Base-by-base conservation (phyloP, 768 basidiomycete genomes). In the Hypholoma fasciculare region DNA sequence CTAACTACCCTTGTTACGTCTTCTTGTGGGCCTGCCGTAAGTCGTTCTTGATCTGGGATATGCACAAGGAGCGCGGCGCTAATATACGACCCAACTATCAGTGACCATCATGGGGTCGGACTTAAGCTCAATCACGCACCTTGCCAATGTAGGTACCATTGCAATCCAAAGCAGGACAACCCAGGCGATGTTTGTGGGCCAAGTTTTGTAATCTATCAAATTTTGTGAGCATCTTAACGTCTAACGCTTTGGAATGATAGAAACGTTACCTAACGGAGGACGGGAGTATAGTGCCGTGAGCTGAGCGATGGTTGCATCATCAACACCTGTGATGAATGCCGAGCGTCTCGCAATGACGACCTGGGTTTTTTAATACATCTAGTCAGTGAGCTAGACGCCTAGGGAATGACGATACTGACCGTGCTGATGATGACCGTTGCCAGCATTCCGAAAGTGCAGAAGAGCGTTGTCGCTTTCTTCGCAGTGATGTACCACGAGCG, bases 81-180 rank as follows among this genome's bases (percentile, higher is more conserved):
- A n/a, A 23, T 46, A 12, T n/a, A 43, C 27, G 42, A n/a, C 17
- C 11, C 7, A 12, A 16, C 6, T 13, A 7, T 38, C 20, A 26
- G 49, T n/a, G 19, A 7, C 2, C 2, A 3, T 20, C 44, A 46
- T n/a, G 7, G 36, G 12, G 27, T 38, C 8, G 4, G 9, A 1
- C 19, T 17, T 20, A n/a, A 5, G 16, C 1, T 8, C 13, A 5
- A 12, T 51, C 20, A 55, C 65, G 14, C 52, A 74, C 74, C 71
- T 67, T 2, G 58, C 65, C 6, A 68, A 17, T 16, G 69, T 74
- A 12, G 61, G 59, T 5, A 67, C 52, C 23, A 70, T 61, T 1
- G 69, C 69, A 12, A 76, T 58, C 74, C 74, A 76, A 17, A 75
- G 61, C 5, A 75, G 59, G 43, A 71, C 70, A 7, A 74, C 47